These are phyloP conservation scores for Houttuynia cordata DNA, from an alignment of 164 flowering plant genomes.

Conservation along the genomic window DNA sequence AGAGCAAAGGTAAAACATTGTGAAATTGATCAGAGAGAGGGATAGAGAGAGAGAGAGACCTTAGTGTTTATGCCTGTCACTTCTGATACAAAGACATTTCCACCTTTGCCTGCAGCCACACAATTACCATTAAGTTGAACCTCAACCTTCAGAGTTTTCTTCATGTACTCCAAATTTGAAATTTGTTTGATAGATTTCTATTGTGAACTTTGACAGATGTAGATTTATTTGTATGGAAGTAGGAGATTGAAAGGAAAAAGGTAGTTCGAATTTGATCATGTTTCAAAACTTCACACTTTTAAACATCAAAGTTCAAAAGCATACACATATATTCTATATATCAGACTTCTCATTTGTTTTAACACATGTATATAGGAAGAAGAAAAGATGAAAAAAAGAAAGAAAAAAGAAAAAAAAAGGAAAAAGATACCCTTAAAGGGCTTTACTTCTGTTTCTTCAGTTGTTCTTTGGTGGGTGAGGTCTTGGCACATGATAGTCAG, in stretches of 20 bases:
- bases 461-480: slow-evolving; percentile 56
- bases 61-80: slow-evolving; percentile 2
- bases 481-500: slow-evolving; percentile 42
- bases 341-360: slow-evolving; percentile 14
- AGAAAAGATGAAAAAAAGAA: neutral
- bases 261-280: too few relatives aligned
- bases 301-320: slow-evolving; percentile 11
- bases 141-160: too few relatives aligned
- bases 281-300: slow-evolving; percentile 4
- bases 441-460: slow-evolving; percentile 21
- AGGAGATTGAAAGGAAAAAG: too few relatives aligned
- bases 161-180: too few relatives aligned
- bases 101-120: slow-evolving; percentile 9
- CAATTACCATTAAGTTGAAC: neutral
- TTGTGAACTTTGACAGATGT: too few relatives aligned
- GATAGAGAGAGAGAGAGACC: slow-evolving; percentile 10
- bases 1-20: too few relatives aligned
- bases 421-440: slow-evolving; percentile 6
- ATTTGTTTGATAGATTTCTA: too few relatives aligned
- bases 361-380: slow-evolving; percentile 10
- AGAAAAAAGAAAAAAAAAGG: slow-evolving; percentile 4
- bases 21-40: too few relatives aligned
- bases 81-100: neutral
- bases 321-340: slow-evolving; percentile 18
- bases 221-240: too few relatives aligned